These are phyloP conservation scores for Rosa hybrid DNA, from an alignment of 331 rosid species.

Conservation along the genomic window DNA sequence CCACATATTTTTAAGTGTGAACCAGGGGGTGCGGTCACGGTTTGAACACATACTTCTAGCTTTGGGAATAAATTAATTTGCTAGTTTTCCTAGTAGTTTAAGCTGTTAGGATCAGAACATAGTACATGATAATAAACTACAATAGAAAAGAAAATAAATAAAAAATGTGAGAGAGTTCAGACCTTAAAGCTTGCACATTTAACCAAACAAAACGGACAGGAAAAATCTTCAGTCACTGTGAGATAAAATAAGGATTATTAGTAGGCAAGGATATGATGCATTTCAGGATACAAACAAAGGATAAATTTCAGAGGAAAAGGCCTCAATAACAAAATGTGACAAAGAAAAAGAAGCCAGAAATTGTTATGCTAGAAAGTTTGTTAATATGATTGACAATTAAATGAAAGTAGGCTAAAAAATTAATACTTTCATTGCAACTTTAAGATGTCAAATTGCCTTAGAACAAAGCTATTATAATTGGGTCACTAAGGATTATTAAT, in stretches of 20 bases:
- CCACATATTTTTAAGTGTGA: not conserved
- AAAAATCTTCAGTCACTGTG: constrained; percentile 83
- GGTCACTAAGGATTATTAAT: not conserved
- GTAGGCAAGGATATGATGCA: not conserved
- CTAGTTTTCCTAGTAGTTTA: not conserved
- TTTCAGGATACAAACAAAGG: not conserved
- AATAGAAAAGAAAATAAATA: not conserved
- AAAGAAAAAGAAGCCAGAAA: not conserved
- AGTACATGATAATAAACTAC: not conserved
- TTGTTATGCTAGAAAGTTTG: not conserved
- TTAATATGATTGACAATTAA: not conserved
- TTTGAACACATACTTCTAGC: constrained; percentile 2
- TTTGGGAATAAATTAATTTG: not conserved
- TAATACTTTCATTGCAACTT: not conserved
- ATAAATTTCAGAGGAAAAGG: not conserved
- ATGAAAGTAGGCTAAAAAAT: not conserved
- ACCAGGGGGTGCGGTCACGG: not conserved
- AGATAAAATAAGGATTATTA: constrained; percentile 26
- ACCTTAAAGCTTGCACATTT: constrained; percentile 88
- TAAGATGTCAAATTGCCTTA: not conserved
- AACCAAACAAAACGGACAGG: constrained; percentile 89
- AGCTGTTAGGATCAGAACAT: not conserved
- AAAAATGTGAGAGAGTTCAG: constrained; percentile 9
- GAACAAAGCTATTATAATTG: not conserved
- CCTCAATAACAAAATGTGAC: not conserved